Evolutionary conservation across 345 rosid genomes (phyloP), one percentile per base, ranked within the genome.

Genomic region (Melastoma malabathricum): DNA sequence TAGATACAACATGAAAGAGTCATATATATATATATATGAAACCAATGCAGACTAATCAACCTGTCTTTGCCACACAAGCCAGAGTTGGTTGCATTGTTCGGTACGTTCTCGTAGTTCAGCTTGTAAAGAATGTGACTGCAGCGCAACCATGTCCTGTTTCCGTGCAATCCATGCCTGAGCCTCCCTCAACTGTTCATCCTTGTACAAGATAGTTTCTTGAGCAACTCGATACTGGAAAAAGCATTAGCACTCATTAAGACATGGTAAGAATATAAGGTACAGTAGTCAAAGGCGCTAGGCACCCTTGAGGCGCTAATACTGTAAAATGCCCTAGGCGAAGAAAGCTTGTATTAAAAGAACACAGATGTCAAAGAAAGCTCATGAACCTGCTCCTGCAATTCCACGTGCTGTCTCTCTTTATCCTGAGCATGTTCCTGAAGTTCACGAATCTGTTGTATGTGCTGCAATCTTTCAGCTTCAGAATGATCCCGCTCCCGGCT

Each of bases 401-500:
- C 97, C 47, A 69, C 65, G 64, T 73, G 70, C 60, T 79, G 98
- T 25, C 97, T 77, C 59, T 87, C 97, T 68, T 84, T 87, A 56
- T 92, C 97, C 71, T 84, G 97, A 60, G 79, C 54, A 61, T 73
- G 97, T 58, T 92, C 98, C 66, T 87, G 97, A 59, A 87, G 78
- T 44, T 92, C 97, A 44, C 68, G 86, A 47, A 92, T 68, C 66
- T 92, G 79, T 47, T 87, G 83, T 46, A 79, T 57, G 50, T 78
- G 94, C 46, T 87, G 97, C 20, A 77, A 72, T 71, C 88, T 80
- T 72, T 92, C 98, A 68, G 88, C 94, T 60, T 87, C 98, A 53
- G 93, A 79, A 67, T 84, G 98, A 74, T 92, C 98, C 70, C 83
- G 97, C 72, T 92, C 97, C 66, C 93, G 83, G 72, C 98, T 92